A percentile compares a stretch with the other conserved stretches of the same genome.
phyloP scores from a whole-genome alignment of 1,139 yeast genomes.

The Geotrichum histeridarum region DNA sequence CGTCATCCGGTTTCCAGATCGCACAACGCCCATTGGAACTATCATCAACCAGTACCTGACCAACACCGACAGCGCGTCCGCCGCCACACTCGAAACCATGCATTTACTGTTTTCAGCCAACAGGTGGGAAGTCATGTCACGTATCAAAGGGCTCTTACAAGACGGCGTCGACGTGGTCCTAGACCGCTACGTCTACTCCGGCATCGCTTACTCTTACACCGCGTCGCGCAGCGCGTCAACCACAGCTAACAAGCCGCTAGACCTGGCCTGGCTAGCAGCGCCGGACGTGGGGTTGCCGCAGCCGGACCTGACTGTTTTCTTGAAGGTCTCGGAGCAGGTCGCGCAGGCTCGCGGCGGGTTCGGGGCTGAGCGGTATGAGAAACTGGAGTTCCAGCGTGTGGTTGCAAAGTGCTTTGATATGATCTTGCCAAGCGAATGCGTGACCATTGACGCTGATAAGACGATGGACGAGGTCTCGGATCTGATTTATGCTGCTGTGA shows the following conservation, averaged over 20 bases:
- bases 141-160: constrained; percentile 45
- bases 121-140: constrained; percentile 73
- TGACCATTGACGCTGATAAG: constrained; percentile 55
- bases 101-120: constrained; percentile 90
- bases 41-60: constrained; percentile 71
- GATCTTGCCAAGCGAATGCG: constrained; percentile 41
- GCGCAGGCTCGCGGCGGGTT: constrained; percentile 67
- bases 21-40: constrained; percentile 75
- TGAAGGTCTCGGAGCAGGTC: constrained; percentile 52
- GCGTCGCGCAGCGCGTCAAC: constrained; percentile 22
- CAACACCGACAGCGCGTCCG: constrained; percentile 33
- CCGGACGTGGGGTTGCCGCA: constrained; percentile 83
- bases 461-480: constrained; percentile 52
- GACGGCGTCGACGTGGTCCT: constrained; percentile 59
- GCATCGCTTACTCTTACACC: constrained; percentile 69
- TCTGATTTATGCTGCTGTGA: constrained; percentile 27
- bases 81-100: constrained; percentile 52
- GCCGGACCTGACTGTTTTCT: constrained; percentile 79
- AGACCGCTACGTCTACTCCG: constrained; percentile 89
- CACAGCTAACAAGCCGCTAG: constrained; percentile 59
- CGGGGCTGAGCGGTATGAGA: constrained; percentile 91
- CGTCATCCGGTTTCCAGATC: constrained; percentile 76
- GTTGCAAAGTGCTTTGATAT: constrained; percentile 59
- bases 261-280: constrained; percentile 62
- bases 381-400: constrained; percentile 58